These are phyloP conservation scores for Neohortaea acidophila DNA, from an alignment of 495 filamentous ascomycete species.

Conservation along the genomic window DNA sequence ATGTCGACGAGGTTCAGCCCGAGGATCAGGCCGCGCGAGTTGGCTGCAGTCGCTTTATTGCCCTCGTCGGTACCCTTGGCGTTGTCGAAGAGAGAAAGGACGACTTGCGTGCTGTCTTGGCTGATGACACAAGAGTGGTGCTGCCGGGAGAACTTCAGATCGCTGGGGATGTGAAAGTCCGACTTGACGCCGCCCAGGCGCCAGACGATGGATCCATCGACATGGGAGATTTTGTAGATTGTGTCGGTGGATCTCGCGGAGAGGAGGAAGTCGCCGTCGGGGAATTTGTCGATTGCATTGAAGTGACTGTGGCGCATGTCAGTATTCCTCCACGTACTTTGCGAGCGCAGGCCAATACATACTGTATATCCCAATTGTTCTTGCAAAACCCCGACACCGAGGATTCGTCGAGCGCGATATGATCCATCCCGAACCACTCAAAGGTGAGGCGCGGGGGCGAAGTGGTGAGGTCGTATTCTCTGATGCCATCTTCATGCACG, in stretches of 20 bases:
- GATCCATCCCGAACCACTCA: conserved; percentile 29
- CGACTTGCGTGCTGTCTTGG: conserved; percentile 1
- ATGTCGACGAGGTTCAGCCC: not conserved
- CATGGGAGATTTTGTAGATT: conserved; percentile 17
- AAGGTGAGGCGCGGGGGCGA: conserved; percentile 21
- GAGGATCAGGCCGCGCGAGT: conserved; percentile 10
- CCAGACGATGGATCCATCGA: conserved; percentile 19
- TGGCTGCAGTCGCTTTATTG: not conserved
- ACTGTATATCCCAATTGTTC: conserved; percentile 12
- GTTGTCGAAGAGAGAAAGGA: conserved; percentile 23
- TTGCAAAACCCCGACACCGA: conserved; percentile 15
- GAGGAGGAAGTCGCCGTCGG: conserved; percentile 21
- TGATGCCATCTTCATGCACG: conserved; percentile 11
- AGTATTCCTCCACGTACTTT: conserved; percentile 1
- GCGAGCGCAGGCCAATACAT: too few species aligned
- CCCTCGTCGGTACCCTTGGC: conserved; percentile 3
- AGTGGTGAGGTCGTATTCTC: conserved; percentile 20
- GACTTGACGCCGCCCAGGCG: conserved; percentile 19
- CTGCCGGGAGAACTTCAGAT: conserved; percentile 2
- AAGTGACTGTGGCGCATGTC: conserved; percentile 18
- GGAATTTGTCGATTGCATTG: conserved; percentile 23
- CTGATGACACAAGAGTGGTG: not conserved
- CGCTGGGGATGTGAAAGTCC: conserved; percentile 12
- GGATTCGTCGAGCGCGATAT: conserved; percentile 19
- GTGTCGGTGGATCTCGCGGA: conserved; percentile 16